Percentiles rank a stretch among this genome's conserved stretches.
phyloP scores from a whole-genome alignment of 2,329 filamentous ascomycete genomes.

The Trichoderma aggressivum region DNA sequence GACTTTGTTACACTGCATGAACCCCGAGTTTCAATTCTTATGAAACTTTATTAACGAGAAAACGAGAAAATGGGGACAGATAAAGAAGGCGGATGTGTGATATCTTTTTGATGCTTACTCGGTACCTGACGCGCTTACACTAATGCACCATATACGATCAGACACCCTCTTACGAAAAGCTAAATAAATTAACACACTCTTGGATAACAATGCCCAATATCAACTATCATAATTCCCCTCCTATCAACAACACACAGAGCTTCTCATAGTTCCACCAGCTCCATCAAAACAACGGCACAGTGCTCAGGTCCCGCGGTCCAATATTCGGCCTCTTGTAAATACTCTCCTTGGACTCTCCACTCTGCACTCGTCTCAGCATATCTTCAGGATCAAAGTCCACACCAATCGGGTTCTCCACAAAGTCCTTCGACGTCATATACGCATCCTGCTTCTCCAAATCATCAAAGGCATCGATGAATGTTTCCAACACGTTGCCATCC shows the following conservation, averaged over 20 bases:
- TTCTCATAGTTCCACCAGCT: neutral
- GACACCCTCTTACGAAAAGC: neutral
- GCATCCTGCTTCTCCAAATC: constrained; percentile 34
- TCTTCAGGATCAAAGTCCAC: constrained; percentile 19
- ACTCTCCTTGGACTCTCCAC: constrained; percentile 4
- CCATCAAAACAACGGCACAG: neutral
- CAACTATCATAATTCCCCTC: neutral
- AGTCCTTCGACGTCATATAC: constrained; percentile 38
- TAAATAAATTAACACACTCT: neutral
- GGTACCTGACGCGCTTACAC: neutral
- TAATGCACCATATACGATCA: neutral
- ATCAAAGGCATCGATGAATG: constrained; percentile 44
- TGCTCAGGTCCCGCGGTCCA: neutral
- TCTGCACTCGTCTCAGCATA: constrained; percentile 6
- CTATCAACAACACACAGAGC: neutral
- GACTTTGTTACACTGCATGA: neutral
- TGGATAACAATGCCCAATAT: neutral
- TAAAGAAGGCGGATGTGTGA: neutral
- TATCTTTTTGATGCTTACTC: neutral
- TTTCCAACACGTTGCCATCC: constrained; percentile 47
- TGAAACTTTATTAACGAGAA: neutral
- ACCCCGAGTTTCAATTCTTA: neutral
- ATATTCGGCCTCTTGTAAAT: constrained; percentile 18
- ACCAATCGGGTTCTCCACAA: constrained; percentile 37
- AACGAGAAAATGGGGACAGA: neutral